phyloP scores from a whole-genome alignment of 805 yeast species.

The Candida dajiaensis region DNA sequence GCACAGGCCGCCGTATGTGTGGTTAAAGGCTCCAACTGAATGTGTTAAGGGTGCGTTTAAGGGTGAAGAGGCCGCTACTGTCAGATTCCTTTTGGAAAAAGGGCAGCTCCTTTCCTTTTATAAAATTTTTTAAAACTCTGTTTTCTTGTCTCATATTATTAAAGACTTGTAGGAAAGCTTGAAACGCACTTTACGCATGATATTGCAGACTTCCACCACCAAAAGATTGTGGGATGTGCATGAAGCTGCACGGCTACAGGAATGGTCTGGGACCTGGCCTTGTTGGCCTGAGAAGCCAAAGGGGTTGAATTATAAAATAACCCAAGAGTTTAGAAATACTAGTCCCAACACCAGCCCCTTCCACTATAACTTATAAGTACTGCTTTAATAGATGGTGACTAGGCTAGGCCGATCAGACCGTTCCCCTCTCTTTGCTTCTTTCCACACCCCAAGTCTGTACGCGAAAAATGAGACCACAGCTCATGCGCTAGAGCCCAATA shows the following conservation, averaged over 20 bases:
- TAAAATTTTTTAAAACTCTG: not conserved
- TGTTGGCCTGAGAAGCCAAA: not conserved
- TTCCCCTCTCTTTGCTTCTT: too few species aligned
- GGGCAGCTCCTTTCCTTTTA: not conserved
- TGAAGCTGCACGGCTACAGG: not conserved
- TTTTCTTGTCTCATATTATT: not conserved
- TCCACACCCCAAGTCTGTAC: too few species aligned
- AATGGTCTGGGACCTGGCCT: not conserved
- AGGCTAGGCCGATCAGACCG: too few species aligned
- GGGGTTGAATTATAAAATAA: not conserved
- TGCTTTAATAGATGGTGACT: too few species aligned
- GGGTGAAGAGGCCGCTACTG: not conserved
- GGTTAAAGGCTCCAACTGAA: not conserved
- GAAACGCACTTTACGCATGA: not conserved
- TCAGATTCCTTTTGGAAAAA: not conserved
- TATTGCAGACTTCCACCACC: not conserved
- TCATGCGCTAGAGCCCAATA: too few species aligned
- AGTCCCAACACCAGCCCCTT: too few species aligned
- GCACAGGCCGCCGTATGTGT: too few species aligned
- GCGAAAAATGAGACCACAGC: too few species aligned
- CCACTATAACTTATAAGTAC: too few species aligned
- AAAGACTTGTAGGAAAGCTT: not conserved
- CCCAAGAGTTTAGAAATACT: too few species aligned
- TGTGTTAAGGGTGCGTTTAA: not conserved
- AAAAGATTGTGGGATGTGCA: not conserved